Evolutionary conservation across 371 early-diverging fungal genomes (phyloP), one percentile per base, ranked within the genome.

Genomic region (Actinomortierella ambigua): DNA sequence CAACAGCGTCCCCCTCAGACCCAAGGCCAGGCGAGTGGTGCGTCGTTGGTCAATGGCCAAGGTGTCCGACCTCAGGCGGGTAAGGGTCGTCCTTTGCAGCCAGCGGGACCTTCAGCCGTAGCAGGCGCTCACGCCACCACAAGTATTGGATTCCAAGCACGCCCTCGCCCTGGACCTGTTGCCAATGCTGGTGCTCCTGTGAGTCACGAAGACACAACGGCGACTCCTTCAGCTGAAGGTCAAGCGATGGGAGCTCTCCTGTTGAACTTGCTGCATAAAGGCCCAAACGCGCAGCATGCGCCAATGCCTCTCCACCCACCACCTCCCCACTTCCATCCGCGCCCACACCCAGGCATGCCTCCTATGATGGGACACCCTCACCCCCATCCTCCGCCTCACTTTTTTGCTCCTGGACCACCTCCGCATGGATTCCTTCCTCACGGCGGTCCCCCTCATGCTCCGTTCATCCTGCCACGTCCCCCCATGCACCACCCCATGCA

Each of bases 61-160:
- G 56, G 56, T 27, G 53, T 60, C 34, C 34, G 34, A 6, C 34
- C 11, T 11, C 34, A 34, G 34, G 34, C 11, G 34, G 34, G 34
- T 11, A 34, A 34, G 11, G 34, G 34, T 11, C 34, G 11, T 4
- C 34, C 34, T 34, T 11, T 34, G 34, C 34, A 34, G 34, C 34
- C 34, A 4, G 34, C 34, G 7, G 34, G 34, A 34, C 34, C 34
- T 6, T 34, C 34, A 6, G 34, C 34, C 34, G 34, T 11, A 6
- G 34, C 34, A 34, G 34, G 34, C 7, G 34, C 34, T 34, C 34
- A 34, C 34, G 11, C 34, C 40, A 67, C 66, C 61, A 63, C 63
- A 39, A 73, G 75, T 40, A 39, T 67, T 24, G 75, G 75, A 11
- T 73, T 73, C 75, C 46, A 49, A 6, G 57, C 69, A 1, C 53